A percentile compares a stretch with the other conserved stretches of the same genome.
Conservation (phyloP, 2,329 filamentous ascomycete species). For the Cercospora sp. region DNA sequence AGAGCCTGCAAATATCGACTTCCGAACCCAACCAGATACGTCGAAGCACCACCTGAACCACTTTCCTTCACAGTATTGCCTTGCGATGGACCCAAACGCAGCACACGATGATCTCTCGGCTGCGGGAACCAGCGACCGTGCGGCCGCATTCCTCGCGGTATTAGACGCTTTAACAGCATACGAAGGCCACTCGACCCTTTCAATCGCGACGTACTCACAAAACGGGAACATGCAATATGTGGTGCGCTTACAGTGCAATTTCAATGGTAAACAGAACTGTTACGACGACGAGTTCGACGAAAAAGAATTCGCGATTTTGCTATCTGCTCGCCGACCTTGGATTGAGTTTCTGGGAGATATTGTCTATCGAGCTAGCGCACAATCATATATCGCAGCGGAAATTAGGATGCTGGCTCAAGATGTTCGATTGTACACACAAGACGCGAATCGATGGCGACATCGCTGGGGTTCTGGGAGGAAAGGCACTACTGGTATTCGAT, state of each 20-base stretch:
- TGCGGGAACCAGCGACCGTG: background rate
- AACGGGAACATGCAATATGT: background rate
- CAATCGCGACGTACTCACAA: background rate
- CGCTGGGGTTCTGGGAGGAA: constrained; percentile 5
- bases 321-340: constrained; percentile 13
- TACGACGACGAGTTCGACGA: constrained; percentile 3
- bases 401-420: constrained; percentile 6
- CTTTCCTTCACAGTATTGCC: background rate
- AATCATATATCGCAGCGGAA: constrained; percentile 9
- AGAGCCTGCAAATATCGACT: constrained; percentile 9
- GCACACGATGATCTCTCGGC: background rate
- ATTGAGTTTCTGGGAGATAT: constrained; percentile 10
- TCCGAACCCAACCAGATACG: constrained; percentile 1
- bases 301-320: background rate
- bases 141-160: background rate
- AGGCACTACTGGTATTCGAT: background rate
- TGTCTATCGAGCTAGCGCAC: constrained; percentile 2
- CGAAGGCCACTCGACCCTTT: constrained; percentile 12
- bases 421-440: background rate
- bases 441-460: background rate
- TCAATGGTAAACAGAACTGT: constrained; percentile 1
- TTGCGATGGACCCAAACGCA: background rate
- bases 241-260: background rate
- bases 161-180: constrained; percentile 4
- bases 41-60: constrained; percentile 6